Conservation (phyloP, 2,329 filamentous ascomycete species). For the Didymosphaeria variabile region DNA sequence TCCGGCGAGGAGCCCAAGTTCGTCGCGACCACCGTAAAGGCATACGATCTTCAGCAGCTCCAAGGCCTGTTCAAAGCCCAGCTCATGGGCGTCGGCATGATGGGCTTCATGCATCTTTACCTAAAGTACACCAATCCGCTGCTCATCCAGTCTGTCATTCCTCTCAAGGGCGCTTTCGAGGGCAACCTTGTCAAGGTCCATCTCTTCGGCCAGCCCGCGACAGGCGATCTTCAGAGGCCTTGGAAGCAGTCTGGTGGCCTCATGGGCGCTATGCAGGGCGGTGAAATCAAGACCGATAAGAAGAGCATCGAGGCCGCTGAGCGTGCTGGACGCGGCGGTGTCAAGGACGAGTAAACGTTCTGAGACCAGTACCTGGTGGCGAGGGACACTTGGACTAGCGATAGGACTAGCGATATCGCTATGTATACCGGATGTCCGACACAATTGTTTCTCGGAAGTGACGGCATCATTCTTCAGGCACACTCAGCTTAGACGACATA, state of each 20-base stretch:
- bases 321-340: slow-evolving; percentile 59
- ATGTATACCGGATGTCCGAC: neutral
- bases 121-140: slow-evolving; percentile 99
- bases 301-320: slow-evolving; percentile 64
- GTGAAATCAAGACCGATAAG: slow-evolving; percentile 83
- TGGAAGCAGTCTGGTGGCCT: slow-evolving; percentile 89
- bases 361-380: neutral
- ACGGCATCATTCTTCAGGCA: neutral
- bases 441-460: neutral
- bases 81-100: slow-evolving; percentile 97
- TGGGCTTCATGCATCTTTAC: slow-evolving; percentile 98
- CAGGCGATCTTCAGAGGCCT: slow-evolving; percentile 90
- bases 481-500: neutral
- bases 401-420: neutral
- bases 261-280: slow-evolving; percentile 78
- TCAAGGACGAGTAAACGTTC: slow-evolving; percentile 59
- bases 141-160: slow-evolving; percentile 97
- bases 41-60: slow-evolving; percentile 90
- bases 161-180: slow-evolving; percentile 94
- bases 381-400: neutral
- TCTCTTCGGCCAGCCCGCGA: slow-evolving; percentile 84
- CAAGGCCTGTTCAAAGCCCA: slow-evolving; percentile 87
- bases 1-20: slow-evolving; percentile 94
- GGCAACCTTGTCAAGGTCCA: slow-evolving; percentile 97
- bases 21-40: slow-evolving; percentile 94